Evolutionary conservation across 2,329 filamentous ascomycete species (phyloP), one percentile per base, ranked within the genome.

Genomic region (Penicillium sp.): DNA sequence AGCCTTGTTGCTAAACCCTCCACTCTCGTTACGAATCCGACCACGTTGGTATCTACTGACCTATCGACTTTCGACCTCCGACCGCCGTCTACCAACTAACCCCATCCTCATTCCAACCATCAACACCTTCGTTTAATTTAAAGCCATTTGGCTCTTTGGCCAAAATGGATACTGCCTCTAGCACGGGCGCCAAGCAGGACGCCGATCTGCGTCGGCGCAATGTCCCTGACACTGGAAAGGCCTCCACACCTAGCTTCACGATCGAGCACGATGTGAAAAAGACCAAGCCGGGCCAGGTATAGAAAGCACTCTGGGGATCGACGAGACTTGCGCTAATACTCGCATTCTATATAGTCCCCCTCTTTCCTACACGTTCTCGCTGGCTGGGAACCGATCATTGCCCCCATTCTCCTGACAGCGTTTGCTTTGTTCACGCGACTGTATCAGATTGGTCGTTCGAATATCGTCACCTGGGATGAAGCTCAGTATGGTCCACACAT

Each of bases 381-480:
- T 71, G 80, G 84, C 59, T 87, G 83, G 75, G 87, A 89, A 71
- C 85, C 82, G 65, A 77, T 89, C 63, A 82, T 87, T 74, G 86
- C 85, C n/a, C 86, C 87, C 46, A 73, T 89, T 53, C 75, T 89
- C 65, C 86, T 89, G 71, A 89, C 86, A 35, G 80, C 81, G 48
- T 76, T 88, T 60, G 83, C 87, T 63, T 83, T 89, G 75, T 88
- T 89, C 76, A 89, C 86, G 48, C 84, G 87, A 68, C 83, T 88
- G 80, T 89, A 85, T 78, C 87, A 85, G 75, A 89, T 89, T 72
- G 87, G 87, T 59, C 77, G 87, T 54, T 91, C 88, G 49, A 83
- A 86, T 63, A 91, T 91, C 70, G 88, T 91, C 61, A 91, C 88
- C 52, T 91, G 88, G 88, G 88, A 91, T 75, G 88, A 91, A 80